These are phyloP conservation scores for Eimeria acervulina DNA, from an alignment of 169 alveolate genomes.

Conservation along the genomic window DNA sequence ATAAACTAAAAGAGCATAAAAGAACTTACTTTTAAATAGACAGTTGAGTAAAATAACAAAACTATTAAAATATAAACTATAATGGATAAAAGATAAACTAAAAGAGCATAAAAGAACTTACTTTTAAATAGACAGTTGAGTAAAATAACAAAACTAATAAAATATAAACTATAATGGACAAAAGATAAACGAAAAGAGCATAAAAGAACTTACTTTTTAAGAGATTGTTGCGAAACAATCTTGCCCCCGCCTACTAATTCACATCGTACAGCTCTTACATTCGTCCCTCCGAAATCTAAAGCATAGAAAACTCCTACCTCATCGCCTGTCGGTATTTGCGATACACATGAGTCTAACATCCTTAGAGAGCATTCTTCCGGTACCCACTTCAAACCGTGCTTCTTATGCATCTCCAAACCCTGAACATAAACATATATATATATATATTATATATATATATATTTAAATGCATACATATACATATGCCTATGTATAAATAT, in stretches of 20 bases:
- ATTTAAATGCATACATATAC: too few species aligned
- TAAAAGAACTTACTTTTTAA: constrained; percentile 49
- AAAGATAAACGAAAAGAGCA: too few species aligned
- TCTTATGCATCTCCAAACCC: constrained; percentile 81
- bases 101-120: background rate
- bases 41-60: background rate
- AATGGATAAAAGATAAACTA: background rate
- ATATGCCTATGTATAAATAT: too few species aligned
- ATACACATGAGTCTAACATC: constrained; percentile 91
- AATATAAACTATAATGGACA: background rate
- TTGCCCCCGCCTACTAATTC: constrained; percentile 88
- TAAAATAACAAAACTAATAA: background rate
- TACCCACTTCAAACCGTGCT: constrained; percentile 69
- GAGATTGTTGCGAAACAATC: background rate
- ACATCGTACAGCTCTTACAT: constrained; percentile 92
- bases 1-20: background rate
- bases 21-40: constrained; percentile 35
- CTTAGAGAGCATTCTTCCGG: constrained; percentile 80
- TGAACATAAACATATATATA: too few species aligned
- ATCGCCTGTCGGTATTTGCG: constrained; percentile 91
- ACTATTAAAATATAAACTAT: background rate
- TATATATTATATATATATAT: too few species aligned
- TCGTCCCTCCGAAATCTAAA: constrained; percentile 95
- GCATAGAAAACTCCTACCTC: constrained; percentile 94
- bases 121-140: background rate